Conservation (phyloP, 148 eudicot species). For the Amaranthus palmeri region DNA sequence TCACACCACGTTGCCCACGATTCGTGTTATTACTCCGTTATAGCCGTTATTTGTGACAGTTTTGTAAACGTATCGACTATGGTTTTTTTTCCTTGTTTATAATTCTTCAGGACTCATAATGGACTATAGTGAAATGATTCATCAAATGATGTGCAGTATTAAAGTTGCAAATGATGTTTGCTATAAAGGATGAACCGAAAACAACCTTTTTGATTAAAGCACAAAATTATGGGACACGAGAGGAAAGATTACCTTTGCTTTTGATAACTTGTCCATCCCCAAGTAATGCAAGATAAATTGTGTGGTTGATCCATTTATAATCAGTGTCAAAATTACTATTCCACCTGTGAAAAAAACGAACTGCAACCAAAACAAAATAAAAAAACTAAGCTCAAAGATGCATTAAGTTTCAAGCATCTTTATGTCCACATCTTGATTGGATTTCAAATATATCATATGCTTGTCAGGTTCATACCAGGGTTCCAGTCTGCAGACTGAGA, state of each 20-base stretch:
- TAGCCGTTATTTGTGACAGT: no score
- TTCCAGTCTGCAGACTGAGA: constrained; percentile 72
- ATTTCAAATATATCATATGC: constrained; percentile 6
- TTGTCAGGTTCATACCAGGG: constrained; percentile 53
- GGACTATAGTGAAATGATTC: no score
- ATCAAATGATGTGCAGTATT: no score
- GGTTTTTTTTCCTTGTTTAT: no score
- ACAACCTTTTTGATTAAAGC: not conserved
- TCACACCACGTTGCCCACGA: no score
- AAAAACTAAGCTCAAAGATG: not conserved
- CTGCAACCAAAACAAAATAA: constrained; percentile 43
- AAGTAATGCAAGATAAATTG: constrained; percentile 66
- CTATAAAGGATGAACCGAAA: no score
- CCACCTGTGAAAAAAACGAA: constrained; percentile 97
- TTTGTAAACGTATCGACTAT: no score
- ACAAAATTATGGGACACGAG: constrained; percentile 8
- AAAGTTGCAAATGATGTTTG: no score
- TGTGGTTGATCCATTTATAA: constrained; percentile 86
- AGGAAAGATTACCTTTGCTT: constrained; percentile 52
- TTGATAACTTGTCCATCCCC: constrained; percentile 65
- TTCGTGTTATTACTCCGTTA: no score
- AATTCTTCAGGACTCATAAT: no score
- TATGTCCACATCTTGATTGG: not conserved
- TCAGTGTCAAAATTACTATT: constrained; percentile 77
- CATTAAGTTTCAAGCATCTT: not conserved